phyloP scores from a whole-genome alignment of 1,284 basidiomycete species.

The Ganoderma multipileum region DNA sequence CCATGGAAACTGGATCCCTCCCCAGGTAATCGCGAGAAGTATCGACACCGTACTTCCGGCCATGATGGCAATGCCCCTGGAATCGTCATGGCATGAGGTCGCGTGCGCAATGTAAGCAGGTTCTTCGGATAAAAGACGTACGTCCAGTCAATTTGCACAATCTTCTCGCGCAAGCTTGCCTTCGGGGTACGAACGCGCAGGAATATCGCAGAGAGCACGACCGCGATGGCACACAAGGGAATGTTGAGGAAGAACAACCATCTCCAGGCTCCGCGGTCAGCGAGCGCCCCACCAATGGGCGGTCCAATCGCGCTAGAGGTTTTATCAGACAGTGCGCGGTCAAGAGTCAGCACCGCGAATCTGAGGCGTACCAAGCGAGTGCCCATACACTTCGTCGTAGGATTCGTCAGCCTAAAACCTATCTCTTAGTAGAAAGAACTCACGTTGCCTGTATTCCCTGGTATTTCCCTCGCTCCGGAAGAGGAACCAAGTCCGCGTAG shows the following conservation, averaged over 20 bases:
- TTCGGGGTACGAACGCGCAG: conserved; percentile 45
- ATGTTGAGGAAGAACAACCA: conserved; percentile 44
- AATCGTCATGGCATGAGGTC: conserved; percentile 21
- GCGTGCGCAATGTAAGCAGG: too few species aligned
- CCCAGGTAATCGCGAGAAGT: conserved; percentile 31
- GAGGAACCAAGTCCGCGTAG: conserved; percentile 49
- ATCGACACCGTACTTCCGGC: conserved; percentile 25
- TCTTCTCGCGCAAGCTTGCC: conserved; percentile 37
- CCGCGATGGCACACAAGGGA: conserved; percentile 44
- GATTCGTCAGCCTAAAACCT: neutral
- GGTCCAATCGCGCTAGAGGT: conserved; percentile 3
- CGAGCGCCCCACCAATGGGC: neutral
- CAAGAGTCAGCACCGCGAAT: neutral
- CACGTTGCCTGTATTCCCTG: conserved; percentile 31
- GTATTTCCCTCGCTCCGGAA: conserved; percentile 49
- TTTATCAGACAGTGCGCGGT: conserved; percentile 6
- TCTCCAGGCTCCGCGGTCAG: neutral
- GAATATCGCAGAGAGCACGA: conserved; percentile 43
- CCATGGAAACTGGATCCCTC: conserved; percentile 31
- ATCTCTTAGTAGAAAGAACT: conserved; percentile 5
- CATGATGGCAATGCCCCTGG: conserved; percentile 30
- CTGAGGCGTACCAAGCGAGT: neutral
- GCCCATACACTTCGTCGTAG: neutral
- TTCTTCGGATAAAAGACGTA: conserved; percentile 21
- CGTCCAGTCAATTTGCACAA: conserved; percentile 42